A percentile compares a stretch with the other conserved stretches of the same genome.
Evolutionary conservation across 805 yeast species (phyloP).

Genomic region (Metschnikowia borealis): DNA sequence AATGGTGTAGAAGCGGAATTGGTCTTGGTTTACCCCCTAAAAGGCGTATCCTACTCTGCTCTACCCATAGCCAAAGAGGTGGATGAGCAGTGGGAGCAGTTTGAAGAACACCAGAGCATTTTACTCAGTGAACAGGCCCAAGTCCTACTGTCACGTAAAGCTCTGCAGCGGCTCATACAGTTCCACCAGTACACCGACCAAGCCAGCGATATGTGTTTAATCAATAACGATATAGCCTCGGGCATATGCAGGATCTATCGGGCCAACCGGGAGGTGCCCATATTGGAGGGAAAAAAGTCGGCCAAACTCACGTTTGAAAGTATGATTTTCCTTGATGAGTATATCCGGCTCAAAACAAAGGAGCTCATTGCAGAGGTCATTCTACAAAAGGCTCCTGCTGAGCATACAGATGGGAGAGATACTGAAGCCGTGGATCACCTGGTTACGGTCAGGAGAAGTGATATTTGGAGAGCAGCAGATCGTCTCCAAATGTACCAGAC

Average conservation of each 20-base stretch:
- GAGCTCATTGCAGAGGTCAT: constrained; percentile 17
- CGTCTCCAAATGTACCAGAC: constrained; percentile 15
- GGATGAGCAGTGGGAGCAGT: constrained; percentile 36
- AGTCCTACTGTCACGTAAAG: neutral
- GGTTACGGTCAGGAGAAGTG: constrained; percentile 6
- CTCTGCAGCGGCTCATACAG: neutral
- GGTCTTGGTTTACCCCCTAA: constrained; percentile 8
- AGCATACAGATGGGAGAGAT: neutral
- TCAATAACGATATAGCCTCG: constrained; percentile 2
- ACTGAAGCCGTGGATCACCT: neutral
- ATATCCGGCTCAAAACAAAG: constrained; percentile 14
- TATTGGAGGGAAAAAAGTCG: neutral
- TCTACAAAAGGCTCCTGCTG: constrained; percentile 8
- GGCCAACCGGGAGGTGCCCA: constrained; percentile 9
- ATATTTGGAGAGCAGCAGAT: constrained; percentile 12
- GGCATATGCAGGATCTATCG: constrained; percentile 6
- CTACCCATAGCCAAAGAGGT: constrained; percentile 54
- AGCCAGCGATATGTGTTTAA: neutral
- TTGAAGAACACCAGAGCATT: constrained; percentile 42
- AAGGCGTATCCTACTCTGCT: constrained; percentile 31
- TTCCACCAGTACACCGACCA: neutral
- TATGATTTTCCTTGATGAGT: constrained; percentile 19
- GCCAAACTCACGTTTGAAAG: constrained; percentile 11
- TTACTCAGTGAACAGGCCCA: constrained; percentile 21
- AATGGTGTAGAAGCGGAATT: neutral